These are phyloP conservation scores for Auricularia sp. DNA, from an alignment of 768 basidiomycete species.

Conservation along the genomic window DNA sequence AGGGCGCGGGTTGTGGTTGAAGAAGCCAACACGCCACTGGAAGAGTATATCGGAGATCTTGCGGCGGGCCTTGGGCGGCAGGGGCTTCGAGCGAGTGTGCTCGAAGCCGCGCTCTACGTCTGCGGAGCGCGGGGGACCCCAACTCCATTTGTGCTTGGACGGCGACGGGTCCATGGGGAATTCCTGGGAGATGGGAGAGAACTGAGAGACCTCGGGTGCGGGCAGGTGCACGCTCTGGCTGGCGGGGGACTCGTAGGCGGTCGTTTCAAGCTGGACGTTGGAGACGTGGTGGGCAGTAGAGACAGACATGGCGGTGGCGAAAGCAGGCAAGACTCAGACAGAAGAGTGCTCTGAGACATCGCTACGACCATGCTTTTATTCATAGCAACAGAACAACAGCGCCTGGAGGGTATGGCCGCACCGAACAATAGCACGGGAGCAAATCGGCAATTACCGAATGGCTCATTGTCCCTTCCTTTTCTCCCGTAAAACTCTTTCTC, in stretches of 20 bases:
- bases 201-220: conserved; percentile 25
- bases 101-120: conserved; percentile 21
- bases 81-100: conserved; percentile 18
- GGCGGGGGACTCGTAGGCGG: not conserved
- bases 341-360: not conserved
- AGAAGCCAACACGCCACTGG: not conserved
- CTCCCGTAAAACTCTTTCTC: no score
- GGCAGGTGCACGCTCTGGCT: not conserved
- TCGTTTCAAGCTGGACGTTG: not conserved
- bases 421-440: no score
- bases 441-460: no score
- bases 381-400: conserved; percentile 4
- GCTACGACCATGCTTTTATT: not conserved
- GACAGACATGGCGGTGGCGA: not conserved
- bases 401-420: conserved; percentile 10
- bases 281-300: not conserved
- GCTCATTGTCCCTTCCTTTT: no score
- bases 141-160: conserved; percentile 14
- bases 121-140: conserved; percentile 8
- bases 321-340: not conserved
- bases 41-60: not conserved
- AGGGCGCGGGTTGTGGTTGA: conserved; percentile 24
- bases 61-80: conserved; percentile 16
- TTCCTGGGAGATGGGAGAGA: conserved; percentile 33
- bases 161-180: conserved; percentile 17